phyloP scores from a whole-genome alignment of 345 rosid genomes.

The Gossypium anomalum region DNA sequence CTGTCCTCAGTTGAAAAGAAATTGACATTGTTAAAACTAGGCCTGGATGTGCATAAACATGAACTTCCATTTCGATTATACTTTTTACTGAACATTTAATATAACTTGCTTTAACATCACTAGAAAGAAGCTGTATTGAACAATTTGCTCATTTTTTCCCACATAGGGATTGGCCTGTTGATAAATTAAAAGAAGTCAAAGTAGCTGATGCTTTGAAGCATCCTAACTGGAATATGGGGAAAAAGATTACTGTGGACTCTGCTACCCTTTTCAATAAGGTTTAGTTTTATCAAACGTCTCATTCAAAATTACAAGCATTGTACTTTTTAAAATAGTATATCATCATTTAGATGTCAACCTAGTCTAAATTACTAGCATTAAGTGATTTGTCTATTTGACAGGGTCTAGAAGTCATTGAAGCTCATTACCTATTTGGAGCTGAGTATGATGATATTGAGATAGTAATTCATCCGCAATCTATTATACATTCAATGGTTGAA shows the following conservation, averaged over 20 bases:
- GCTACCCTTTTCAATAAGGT: slow-evolving; percentile 98
- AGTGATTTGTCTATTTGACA: slow-evolving; percentile 25
- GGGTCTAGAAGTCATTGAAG: slow-evolving; percentile 98
- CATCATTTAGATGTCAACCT: neutral
- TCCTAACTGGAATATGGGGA: slow-evolving; percentile 97
- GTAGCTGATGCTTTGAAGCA: slow-evolving; percentile 97
- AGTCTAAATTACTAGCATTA: neutral
- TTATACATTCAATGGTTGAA: slow-evolving; percentile 92
- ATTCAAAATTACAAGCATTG: neutral
- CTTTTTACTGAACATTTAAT: neutral
- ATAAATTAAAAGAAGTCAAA: slow-evolving; percentile 82
- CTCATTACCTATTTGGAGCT: slow-evolving; percentile 91
- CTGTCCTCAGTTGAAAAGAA: neutral
- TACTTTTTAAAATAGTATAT: slow-evolving; percentile 3
- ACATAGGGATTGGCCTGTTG: slow-evolving; percentile 83
- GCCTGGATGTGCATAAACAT: neutral
- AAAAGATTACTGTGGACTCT: slow-evolving; percentile 92
- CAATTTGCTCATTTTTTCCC: slow-evolving; percentile 18
- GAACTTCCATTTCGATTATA: neutral
- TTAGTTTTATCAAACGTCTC: slow-evolving; percentile 7
- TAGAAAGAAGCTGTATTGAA: slow-evolving; percentile 10
- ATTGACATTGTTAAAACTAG: too few species aligned
- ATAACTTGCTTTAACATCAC: neutral
- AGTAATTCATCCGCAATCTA: slow-evolving; percentile 88
- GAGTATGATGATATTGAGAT: slow-evolving; percentile 86